Conservation (phyloP, 2,329 filamentous ascomycete species). For the Penicillium nordicum region DNA sequence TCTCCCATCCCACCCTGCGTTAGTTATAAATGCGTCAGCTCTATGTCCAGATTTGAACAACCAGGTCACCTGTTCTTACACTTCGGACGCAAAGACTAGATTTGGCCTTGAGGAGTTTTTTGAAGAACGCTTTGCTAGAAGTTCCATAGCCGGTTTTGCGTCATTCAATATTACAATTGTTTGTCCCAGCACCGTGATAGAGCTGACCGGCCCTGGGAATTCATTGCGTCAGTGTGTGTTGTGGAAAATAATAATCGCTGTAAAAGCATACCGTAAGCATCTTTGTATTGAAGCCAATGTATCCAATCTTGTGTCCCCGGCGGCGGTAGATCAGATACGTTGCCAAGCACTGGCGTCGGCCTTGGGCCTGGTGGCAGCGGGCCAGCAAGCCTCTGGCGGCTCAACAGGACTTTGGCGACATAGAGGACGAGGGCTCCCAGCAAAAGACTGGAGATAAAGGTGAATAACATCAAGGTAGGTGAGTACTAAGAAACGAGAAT, state of each 20-base stretch:
- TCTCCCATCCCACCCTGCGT: conserved; percentile 40
- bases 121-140: conserved; percentile 35
- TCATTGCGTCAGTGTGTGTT: background rate
- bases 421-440: background rate
- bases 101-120: conserved; percentile 32
- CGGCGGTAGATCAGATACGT: conserved; percentile 49
- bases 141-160: conserved; percentile 28
- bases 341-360: conserved; percentile 49
- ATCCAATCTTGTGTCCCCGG: conserved; percentile 37
- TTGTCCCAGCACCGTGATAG: conserved; percentile 37
- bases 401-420: background rate
- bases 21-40: background rate
- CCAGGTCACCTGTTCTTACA: conserved; percentile 27
- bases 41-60: background rate
- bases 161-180: conserved; percentile 40
- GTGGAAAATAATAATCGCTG: background rate
- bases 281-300: conserved; percentile 47
- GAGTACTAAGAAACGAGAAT: background rate
- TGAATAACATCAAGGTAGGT: background rate
- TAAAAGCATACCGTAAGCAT: conserved; percentile 33
- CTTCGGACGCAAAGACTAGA: conserved; percentile 34
- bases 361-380: conserved; percentile 52
- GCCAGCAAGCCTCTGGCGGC: background rate
- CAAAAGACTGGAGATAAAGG: background rate
- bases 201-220: conserved; percentile 35